Percentiles rank a stretch among this genome's conserved stretches.
Evolutionary conservation across 2,329 filamentous ascomycete genomes (phyloP).

Genomic region (Cordyceps cicadae): DNA sequence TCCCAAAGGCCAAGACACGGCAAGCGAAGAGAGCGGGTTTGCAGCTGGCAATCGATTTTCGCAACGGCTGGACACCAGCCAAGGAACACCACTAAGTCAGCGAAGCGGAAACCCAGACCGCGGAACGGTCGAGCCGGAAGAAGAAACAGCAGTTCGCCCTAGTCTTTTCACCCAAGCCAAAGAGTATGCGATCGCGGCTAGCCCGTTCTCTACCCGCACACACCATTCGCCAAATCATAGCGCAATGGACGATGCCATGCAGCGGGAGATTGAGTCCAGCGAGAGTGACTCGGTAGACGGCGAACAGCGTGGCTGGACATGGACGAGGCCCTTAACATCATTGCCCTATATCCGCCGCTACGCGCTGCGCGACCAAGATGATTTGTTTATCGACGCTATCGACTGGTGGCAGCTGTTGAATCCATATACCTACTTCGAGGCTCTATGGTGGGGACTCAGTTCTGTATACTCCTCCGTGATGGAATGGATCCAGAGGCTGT

Average conservation of each 20-base stretch:
- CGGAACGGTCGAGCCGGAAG: background rate
- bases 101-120: slow-evolving; percentile 10
- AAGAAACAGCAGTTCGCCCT: background rate
- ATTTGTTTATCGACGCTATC: slow-evolving; percentile 1
- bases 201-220: slow-evolving; percentile 11
- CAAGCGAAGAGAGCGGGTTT: background rate
- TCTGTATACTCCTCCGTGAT: slow-evolving; percentile 16
- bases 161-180: slow-evolving; percentile 11
- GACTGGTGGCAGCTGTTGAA: slow-evolving; percentile 23
- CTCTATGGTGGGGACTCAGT: slow-evolving; percentile 18
- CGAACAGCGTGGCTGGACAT: slow-evolving; percentile 16
- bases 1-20: background rate
- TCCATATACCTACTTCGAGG: slow-evolving; percentile 24
- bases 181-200: slow-evolving; percentile 9
- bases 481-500: slow-evolving; percentile 12
- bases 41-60: background rate
- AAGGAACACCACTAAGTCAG: background rate
- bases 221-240: slow-evolving; percentile 13
- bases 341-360: slow-evolving; percentile 15
- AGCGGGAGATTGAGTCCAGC: slow-evolving; percentile 14
- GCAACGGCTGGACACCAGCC: background rate
- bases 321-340: slow-evolving; percentile 15
- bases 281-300: slow-evolving; percentile 12
- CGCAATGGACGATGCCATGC: slow-evolving; percentile 19
- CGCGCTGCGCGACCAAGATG: slow-evolving; percentile 9